Evolutionary conservation across 305 asterid species (phyloP).

Genomic region (Fraxinus angustifolia): DNA sequence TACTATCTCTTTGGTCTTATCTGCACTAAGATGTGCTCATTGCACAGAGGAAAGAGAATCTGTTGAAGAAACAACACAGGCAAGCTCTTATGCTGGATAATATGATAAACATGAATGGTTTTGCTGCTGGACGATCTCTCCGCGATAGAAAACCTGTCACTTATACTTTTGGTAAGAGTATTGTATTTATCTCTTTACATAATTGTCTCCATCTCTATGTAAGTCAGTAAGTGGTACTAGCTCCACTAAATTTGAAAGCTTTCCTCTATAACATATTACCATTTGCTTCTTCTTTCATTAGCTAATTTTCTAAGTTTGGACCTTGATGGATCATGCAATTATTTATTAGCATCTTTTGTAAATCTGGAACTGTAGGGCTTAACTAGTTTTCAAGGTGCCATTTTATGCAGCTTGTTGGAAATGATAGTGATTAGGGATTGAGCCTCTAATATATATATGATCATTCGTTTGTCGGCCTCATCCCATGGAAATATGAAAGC

Average conservation of each 20-base stretch:
- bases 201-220: not conserved
- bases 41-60: conserved; percentile 82
- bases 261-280: not conserved
- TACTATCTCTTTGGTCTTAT: conserved; percentile 15
- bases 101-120: conserved; percentile 67
- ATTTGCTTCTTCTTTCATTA: not conserved
- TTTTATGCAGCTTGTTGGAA: not conserved
- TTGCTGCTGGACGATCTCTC: conserved; percentile 81
- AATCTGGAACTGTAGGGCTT: not conserved
- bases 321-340: not conserved
- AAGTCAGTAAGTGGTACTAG: not conserved
- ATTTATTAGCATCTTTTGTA: not conserved
- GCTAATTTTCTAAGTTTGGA: not conserved
- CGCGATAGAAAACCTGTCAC: conserved; percentile 97
- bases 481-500: not conserved
- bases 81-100: conserved; percentile 90
- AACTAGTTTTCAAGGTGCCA: not conserved
- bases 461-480: not conserved
- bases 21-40: conserved; percentile 23
- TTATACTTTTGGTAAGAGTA: conserved; percentile 74
- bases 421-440: not conserved
- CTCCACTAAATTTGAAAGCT: not conserved
- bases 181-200: not conserved
- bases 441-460: not conserved
- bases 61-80: conserved; percentile 84